These are phyloP conservation scores for Pseudoperonospora humuli DNA, from an alignment of 352 stramenopile genomes.

Conservation along the genomic window DNA sequence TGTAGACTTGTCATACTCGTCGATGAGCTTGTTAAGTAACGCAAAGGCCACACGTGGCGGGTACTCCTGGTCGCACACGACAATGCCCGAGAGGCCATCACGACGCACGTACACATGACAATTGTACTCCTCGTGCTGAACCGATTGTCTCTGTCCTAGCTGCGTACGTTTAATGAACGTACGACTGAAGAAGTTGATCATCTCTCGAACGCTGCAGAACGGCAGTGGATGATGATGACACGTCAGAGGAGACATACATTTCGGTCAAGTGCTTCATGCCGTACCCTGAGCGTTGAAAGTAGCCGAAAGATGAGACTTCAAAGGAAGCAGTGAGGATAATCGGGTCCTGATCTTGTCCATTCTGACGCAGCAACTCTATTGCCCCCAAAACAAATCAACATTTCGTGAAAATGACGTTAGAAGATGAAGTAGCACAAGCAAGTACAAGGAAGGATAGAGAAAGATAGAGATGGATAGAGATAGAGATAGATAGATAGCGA, in stretches of 20 bases:
- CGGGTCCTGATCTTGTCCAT: conserved; percentile 49
- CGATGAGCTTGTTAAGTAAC: conserved; percentile 93
- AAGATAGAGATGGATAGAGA: neutral
- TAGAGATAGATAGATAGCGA: neutral
- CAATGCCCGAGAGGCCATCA: conserved; percentile 93
- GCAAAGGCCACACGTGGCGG: conserved; percentile 97
- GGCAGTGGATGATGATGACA: neutral
- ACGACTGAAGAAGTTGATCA: conserved; percentile 99
- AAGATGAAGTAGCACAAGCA: too few species aligned
- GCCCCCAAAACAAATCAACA: too few species aligned
- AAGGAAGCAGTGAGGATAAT: conserved; percentile 59
- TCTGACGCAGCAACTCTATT: conserved; percentile 62
- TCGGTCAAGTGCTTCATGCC: neutral
- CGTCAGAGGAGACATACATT: neutral
- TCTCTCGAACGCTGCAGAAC: conserved; percentile 90
- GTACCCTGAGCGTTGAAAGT: conserved; percentile 82
- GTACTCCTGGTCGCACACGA: conserved; percentile 98
- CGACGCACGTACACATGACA: conserved; percentile 97
- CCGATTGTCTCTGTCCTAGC: conserved; percentile 93
- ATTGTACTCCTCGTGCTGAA: conserved; percentile 98
- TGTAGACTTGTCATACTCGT: conserved; percentile 90
- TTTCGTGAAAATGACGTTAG: too few species aligned
- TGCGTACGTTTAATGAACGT: conserved; percentile 97
- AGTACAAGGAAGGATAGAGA: conserved; percentile 3
- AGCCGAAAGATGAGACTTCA: conserved; percentile 77